A percentile compares a stretch with the other conserved stretches of the same genome.
Conservation (phyloP, 345 rosid species). For the Limnanthes douglasii region DNA sequence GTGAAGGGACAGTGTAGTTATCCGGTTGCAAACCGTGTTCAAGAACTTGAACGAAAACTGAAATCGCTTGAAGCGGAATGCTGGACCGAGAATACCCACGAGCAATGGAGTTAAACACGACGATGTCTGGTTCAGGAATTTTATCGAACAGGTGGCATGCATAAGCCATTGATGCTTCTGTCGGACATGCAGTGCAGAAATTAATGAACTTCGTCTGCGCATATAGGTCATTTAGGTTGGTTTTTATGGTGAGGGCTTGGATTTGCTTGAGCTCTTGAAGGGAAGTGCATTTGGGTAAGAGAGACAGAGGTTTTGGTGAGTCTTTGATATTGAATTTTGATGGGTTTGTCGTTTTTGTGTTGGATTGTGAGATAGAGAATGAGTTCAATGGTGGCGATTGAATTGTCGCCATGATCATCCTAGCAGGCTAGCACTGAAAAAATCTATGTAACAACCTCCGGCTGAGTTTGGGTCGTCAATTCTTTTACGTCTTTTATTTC, state of each 20-base stretch:
- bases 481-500: too few relatives aligned
- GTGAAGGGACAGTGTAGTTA: conserved; percentile 57
- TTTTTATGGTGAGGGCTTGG: conserved; percentile 51
- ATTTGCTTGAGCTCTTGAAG: conserved; percentile 49
- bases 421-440: too few relatives aligned
- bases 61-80: conserved; percentile 22
- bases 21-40: conserved; percentile 29
- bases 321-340: conserved; percentile 1
- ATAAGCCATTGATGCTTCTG: conserved; percentile 22
- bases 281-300: conserved; percentile 35
- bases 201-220: conserved; percentile 43
- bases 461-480: too few relatives aligned
- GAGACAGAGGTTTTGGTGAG: conserved; percentile 18
- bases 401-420: conserved; percentile 37
- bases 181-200: conserved; percentile 34
- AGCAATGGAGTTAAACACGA: conserved; percentile 45
- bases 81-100: conserved; percentile 49
- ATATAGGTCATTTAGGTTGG: conserved; percentile 29
- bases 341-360: not conserved
- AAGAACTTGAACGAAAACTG: conserved; percentile 30
- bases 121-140: conserved; percentile 34
- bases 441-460: too few relatives aligned
- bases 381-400: conserved; percentile 9
- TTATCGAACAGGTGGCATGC: conserved; percentile 50
- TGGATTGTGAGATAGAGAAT: conserved; percentile 9